Conservation (phyloP, 352 stramenopile genomes). For the Globisporangium yorkense region DNA sequence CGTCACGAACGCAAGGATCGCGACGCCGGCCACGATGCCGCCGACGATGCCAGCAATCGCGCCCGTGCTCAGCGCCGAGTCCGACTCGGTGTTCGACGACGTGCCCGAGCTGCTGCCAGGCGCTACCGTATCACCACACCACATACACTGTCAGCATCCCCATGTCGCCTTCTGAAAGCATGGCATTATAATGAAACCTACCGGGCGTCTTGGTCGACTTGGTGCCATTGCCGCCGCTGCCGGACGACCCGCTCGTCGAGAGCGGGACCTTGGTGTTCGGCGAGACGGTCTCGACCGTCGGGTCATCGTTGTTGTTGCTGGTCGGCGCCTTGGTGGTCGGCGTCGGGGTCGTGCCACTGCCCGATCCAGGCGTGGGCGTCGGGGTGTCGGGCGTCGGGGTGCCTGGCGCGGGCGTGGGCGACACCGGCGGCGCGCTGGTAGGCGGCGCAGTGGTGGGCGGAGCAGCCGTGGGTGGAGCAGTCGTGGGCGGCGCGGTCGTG, state of each 20-base stretch:
- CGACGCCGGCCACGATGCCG: conserved; percentile 55
- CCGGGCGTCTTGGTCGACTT: conserved; percentile 8
- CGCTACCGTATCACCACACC: background rate
- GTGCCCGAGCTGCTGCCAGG: background rate
- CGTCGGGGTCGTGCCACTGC: background rate
- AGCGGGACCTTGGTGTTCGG: conserved; percentile 1
- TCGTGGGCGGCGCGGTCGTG: background rate
- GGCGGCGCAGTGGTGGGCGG: conserved; percentile 11
- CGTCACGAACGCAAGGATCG: conserved; percentile 47
- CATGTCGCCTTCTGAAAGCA: background rate
- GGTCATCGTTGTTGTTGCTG: background rate
- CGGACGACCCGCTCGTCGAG: conserved; percentile 3
- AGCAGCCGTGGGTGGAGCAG: conserved; percentile 12
- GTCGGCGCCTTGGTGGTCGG: conserved; percentile 5
- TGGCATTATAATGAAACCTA: background rate
- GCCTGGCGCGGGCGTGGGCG: conserved; percentile 16
- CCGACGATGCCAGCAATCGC: conserved; percentile 64
- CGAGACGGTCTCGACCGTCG: background rate
- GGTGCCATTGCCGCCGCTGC: conserved; percentile 1
- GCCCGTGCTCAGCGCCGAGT: conserved; percentile 60
- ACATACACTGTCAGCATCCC: background rate
- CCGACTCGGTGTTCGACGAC: conserved; percentile 9
- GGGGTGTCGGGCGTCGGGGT: conserved; percentile 11
- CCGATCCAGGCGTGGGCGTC: background rate
- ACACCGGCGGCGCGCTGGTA: conserved; percentile 7